These are phyloP conservation scores for Neocatenulostroma microsporum DNA, from an alignment of 2,329 filamentous ascomycete genomes.

Conservation along the genomic window DNA sequence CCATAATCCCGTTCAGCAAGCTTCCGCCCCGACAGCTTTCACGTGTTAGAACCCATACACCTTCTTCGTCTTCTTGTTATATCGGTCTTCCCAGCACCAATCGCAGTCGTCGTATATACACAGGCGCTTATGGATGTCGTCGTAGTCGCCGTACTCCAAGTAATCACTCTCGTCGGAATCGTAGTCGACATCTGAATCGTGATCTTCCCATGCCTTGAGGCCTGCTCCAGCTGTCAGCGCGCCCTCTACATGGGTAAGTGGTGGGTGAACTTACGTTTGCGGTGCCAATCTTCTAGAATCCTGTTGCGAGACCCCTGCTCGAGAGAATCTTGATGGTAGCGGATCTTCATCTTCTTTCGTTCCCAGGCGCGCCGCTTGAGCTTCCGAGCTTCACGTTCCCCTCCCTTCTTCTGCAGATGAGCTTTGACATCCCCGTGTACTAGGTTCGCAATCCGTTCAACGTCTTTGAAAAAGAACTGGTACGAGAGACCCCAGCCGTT, in stretches of 20 bases:
- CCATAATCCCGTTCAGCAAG: too few species aligned
- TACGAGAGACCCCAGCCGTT: conserved; percentile 5
- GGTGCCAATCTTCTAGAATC: conserved; percentile 5
- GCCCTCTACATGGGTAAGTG: not conserved
- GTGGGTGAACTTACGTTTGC: conserved; percentile 6
- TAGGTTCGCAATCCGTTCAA: conserved; percentile 7
- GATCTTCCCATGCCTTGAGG: conserved; percentile 2
- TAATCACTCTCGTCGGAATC: not conserved
- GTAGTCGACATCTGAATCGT: conserved; percentile 2
- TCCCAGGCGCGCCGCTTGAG: not conserved
- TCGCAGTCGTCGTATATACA: too few species aligned
- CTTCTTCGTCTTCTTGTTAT: too few species aligned
- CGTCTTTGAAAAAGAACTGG: conserved; percentile 7
- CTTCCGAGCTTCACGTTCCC: conserved; percentile 1
- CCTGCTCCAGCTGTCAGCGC: conserved; percentile 2
- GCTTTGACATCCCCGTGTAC: conserved; percentile 9
- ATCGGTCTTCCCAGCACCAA: too few species aligned
- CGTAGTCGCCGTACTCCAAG: conserved; percentile 5
- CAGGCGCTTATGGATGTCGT: conserved; percentile 7
- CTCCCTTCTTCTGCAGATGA: conserved; percentile 6
- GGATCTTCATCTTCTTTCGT: conserved; percentile 7
- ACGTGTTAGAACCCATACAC: too few species aligned
- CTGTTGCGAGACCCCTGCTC: conserved; percentile 1
- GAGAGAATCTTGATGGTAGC: conserved; percentile 5
- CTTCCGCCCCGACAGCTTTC: too few species aligned